Base-by-base conservation (phyloP, 176 grass and related monocot genomes). In the Carex littledalei region DNA sequence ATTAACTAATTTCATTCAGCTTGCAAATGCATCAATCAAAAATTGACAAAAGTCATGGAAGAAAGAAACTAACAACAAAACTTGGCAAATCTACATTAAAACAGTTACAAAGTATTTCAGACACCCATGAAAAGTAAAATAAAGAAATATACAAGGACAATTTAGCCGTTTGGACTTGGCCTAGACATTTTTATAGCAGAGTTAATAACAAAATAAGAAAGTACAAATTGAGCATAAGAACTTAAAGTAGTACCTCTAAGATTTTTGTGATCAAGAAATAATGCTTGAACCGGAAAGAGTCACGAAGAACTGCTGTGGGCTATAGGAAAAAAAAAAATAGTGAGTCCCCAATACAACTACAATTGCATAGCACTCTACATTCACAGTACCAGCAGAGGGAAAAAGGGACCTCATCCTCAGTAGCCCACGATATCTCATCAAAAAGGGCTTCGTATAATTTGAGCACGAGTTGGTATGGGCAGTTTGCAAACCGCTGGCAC, bases 371-470 rank as follows among this genome's bases (percentile, higher is more conserved):
- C 41, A 78, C 32, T 18, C 2, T 35, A 57, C 1, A 78, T 78
- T 57, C 24, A 78, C 47, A 78, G 52, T 57, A 78, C 52, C 22
- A 56, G 50, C 31, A 71, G 66, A 17, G 32, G 6, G 12, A 54
- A 22, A 3, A 7, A 75, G 13, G 4, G 22, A 97, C 94, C 94
- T 98, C 95, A 22, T 98, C 95, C 87, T 98, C 95, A 29, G 91
- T 98, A 15, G 95, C 95, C 95, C 95, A 98, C 12, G 89, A 81
- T 85, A 98, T 79, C 77, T 98, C 95, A 5, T 98, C 93, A 77
- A 98, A 98, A 11, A 98, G 87, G 0, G 93, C 83, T 6, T 91
- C 93, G 22, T 98, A 98, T 31, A 98, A 60, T 80, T 92, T 94
- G 70, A 93, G 91, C 56, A 98, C 91, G 9, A 98, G 66, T 68